Base-by-base conservation (phyloP, 176 grass and related monocot genomes). In the Carex myosuroides region DNA sequence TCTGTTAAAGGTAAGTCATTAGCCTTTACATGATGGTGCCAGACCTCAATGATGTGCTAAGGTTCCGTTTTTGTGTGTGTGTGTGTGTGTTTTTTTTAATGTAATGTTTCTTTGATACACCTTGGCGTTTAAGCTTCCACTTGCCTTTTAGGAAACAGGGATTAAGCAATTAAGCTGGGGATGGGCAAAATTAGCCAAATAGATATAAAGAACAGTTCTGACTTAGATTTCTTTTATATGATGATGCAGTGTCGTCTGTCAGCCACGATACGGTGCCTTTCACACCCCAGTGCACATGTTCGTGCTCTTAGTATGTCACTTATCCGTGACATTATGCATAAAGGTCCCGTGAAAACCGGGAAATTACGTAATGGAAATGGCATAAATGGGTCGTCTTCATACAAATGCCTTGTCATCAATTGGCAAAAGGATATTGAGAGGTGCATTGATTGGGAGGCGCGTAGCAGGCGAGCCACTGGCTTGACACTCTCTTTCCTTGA, bases 241-340 rank as follows among this genome's bases (percentile, higher is more conserved):
- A 83, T 93, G 88, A 83, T 93, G 86, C 93, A 99, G 97, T 99
- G 93, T 81, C 97, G 97, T 80, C 78, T 99, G 42, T 95, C 97
- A 17, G 87, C 97, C 54, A 99, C 97, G 21, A 87, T 99, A 62
- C 91, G 97, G 46, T 95, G 97, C 79, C 93, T 99, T 39, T 99
- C 97, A 21, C 97, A 99, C 39, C 93, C 93, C 20, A 99, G 97
- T 17, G 97, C 97, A 0, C 97, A 95, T 22, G 97, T 99, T 1
- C 93, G 97, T 0, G 90, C 97, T 22, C 97, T 99, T 81, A 99
- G 97, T 83, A 94, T 88, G 83, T 93, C 93, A 0, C 55, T 99
- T 60, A 90, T 99, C 54, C 93, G 97, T 1, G 93, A 99, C 81
- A 95, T 99, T 70, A 83, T 99, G 91, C 89, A 94, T 59, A 87